Conservation (phyloP, 306 rosid species). For the Lupinus albus region DNA sequence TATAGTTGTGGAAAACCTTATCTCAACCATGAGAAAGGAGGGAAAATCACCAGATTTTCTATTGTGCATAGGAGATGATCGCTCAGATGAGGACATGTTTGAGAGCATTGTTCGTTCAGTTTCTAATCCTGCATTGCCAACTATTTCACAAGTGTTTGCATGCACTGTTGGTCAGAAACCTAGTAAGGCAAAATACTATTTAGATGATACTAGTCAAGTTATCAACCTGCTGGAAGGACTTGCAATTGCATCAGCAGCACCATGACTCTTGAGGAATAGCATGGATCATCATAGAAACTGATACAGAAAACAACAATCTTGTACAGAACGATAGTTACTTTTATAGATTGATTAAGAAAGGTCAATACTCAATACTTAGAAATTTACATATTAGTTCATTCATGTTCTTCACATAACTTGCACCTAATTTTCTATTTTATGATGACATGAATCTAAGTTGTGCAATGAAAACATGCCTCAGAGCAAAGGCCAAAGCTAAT, state of each 20-base stretch:
- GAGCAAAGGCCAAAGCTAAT: too few species aligned
- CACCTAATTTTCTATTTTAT: conserved; percentile 16
- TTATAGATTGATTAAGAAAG: conserved; percentile 39
- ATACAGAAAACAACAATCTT: conserved; percentile 38
- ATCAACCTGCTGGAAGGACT: conserved; percentile 61
- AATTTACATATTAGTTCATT: conserved; percentile 47
- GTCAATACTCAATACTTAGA: conserved; percentile 51
- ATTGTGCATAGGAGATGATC: conserved; percentile 74
- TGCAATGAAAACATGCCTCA: conserved; percentile 37
- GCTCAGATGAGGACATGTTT: conserved; percentile 79
- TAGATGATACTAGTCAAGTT: conserved; percentile 67
- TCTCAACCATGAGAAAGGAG: conserved; percentile 51
- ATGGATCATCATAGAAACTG: conserved; percentile 42
- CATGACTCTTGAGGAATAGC: conserved; percentile 15
- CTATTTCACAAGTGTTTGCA: conserved; percentile 53
- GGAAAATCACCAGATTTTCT: conserved; percentile 68
- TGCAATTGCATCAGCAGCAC: conserved; percentile 43
- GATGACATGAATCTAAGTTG: conserved; percentile 14
- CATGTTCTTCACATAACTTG: conserved; percentile 43
- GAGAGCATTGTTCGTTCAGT: conserved; percentile 51
- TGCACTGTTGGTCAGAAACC: conserved; percentile 82
- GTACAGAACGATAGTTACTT: conserved; percentile 51
- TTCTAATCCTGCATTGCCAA: conserved; percentile 45
- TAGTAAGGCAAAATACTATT: conserved; percentile 71
- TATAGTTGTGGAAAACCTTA: conserved; percentile 59